phyloP scores from a whole-genome alignment of 2,329 filamentous ascomycete genomes.

The Pseudogymnoascus sp. region DNA sequence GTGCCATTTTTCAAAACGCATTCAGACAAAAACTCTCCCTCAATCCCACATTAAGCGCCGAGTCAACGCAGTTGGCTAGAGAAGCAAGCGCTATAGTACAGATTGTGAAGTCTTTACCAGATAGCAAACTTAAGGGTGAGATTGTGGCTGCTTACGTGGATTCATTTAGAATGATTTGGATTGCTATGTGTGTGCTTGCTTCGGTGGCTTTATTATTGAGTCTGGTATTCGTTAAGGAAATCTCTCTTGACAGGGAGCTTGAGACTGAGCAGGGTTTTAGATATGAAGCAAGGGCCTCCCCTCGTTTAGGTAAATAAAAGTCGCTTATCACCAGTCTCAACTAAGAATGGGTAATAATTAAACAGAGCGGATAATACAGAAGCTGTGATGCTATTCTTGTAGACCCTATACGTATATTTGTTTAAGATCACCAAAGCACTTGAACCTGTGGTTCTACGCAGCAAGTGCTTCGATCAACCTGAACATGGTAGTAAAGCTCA shows the following conservation, averaged over 20 bases:
- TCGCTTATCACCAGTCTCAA: too few relatives aligned
- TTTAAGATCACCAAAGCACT: too few relatives aligned
- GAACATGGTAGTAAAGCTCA: too few relatives aligned
- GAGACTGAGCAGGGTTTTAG: conserved; percentile 19
- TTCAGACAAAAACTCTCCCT: conserved; percentile 21
- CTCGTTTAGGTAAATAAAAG: too few relatives aligned
- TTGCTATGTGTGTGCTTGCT: conserved; percentile 21
- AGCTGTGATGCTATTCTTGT: too few relatives aligned
- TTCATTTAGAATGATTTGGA: conserved; percentile 21
- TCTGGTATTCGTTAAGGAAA: conserved; percentile 38
- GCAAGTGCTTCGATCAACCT: too few relatives aligned
- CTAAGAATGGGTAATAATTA: too few relatives aligned
- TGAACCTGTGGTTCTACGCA: too few relatives aligned
- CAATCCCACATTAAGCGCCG: conserved; percentile 20
- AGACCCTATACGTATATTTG: too few relatives aligned
- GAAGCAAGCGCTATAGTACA: conserved; percentile 26
- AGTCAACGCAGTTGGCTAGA: conserved; percentile 21
- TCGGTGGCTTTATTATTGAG: conserved; percentile 27
- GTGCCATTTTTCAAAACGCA: conserved; percentile 61
- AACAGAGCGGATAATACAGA: too few relatives aligned
- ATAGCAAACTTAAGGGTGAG: background rate
- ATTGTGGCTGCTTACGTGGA: conserved; percentile 18
- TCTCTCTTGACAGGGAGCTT: conserved; percentile 18
- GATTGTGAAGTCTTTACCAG: conserved; percentile 21
- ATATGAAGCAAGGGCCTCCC: too few relatives aligned